Evolutionary conservation across 1,139 yeast species (phyloP).

Genomic region (Yamadazyma sp.): DNA sequence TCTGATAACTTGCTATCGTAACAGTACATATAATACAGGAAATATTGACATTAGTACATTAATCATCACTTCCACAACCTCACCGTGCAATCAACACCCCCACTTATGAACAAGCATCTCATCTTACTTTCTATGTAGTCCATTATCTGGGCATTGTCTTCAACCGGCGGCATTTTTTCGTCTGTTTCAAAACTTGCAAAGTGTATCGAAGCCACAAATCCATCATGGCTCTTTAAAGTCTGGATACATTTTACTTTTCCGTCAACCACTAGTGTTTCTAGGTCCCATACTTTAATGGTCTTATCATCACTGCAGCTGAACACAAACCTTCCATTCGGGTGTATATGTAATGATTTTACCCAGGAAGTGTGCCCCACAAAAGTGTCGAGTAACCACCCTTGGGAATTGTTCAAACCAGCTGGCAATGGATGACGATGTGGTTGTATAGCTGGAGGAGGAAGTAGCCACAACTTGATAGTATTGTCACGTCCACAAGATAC

Average conservation of each 20-base stretch:
- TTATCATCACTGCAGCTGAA: conserved; percentile 82
- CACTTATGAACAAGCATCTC: conserved; percentile 59
- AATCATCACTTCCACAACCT: conserved; percentile 44
- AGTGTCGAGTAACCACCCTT: conserved; percentile 57
- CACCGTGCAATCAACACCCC: conserved; percentile 57
- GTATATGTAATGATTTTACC: conserved; percentile 71
- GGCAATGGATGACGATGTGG: conserved; percentile 62
- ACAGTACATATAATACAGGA: neutral
- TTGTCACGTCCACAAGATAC: conserved; percentile 85
- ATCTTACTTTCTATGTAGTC: conserved; percentile 40
- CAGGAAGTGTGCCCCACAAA: conserved; percentile 82
- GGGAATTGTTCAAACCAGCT: conserved; percentile 48
- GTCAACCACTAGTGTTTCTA: conserved; percentile 44
- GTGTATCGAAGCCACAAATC: conserved; percentile 59
- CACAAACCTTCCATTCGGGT: conserved; percentile 73
- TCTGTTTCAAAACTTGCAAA: conserved; percentile 52
- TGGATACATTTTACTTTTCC: conserved; percentile 48
- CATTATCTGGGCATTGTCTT: conserved; percentile 14
- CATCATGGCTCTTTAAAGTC: conserved; percentile 63
- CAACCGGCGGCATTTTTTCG: conserved; percentile 14
- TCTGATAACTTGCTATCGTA: too few relatives aligned
- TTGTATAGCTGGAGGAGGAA: conserved; percentile 58
- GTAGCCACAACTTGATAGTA: conserved; percentile 70
- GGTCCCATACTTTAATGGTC: conserved; percentile 77
- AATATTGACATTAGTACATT: conserved; percentile 4